Conservation (phyloP, 257 asterid species). For the Leptodermis oblonga region DNA sequence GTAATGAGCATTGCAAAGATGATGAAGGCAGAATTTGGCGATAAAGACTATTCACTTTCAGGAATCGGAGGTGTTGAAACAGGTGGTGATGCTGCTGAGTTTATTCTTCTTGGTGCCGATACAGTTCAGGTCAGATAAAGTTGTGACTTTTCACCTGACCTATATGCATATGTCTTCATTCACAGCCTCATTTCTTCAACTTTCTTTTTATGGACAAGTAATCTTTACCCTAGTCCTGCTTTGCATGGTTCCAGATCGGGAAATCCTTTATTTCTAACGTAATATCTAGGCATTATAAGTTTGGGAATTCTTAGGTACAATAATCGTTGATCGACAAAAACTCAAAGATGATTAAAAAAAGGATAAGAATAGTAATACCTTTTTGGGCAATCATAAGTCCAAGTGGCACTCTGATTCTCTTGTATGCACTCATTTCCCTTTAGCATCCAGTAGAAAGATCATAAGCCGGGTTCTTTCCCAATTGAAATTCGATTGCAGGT, state of each 20-base stretch:
- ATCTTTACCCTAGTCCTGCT: neutral
- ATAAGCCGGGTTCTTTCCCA: neutral
- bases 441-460: neutral
- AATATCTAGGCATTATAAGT: neutral
- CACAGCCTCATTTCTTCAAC: neutral
- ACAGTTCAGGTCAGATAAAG: conserved; percentile 74
- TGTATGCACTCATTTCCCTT: neutral
- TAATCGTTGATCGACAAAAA: neutral
- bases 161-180: neutral
- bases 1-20: conserved; percentile 88
- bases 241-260: neutral
- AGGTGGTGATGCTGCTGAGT: conserved; percentile 92
- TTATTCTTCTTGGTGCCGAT: conserved; percentile 91
- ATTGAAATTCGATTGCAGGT: conserved; percentile 35
- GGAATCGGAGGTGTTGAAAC: conserved; percentile 97
- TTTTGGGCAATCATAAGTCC: neutral
- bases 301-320: neutral
- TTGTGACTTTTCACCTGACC: neutral
- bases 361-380: neutral
- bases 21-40: conserved; percentile 75
- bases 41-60: conserved; percentile 62
- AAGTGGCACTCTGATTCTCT: neutral
- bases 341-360: neutral
- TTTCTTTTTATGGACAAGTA: too few relatives aligned
- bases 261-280: neutral